Conservation (phyloP, 169 alveolate species). For the Plasmodium yoelii region DNA sequence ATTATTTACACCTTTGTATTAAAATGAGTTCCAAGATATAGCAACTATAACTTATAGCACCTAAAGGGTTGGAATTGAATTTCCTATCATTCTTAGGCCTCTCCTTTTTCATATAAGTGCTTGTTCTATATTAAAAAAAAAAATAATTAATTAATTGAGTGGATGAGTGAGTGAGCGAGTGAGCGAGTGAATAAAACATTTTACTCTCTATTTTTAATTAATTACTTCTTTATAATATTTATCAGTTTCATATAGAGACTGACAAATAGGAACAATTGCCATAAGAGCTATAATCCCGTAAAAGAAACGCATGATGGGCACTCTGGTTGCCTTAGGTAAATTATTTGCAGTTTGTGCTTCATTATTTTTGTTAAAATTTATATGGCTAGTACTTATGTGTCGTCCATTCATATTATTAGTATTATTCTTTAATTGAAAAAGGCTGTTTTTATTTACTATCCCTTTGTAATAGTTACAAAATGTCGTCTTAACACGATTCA, state of each 20-base stretch:
- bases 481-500: background rate
- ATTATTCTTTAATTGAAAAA: constrained; percentile 3
- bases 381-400: constrained; percentile 4
- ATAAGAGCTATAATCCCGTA: constrained; percentile 49
- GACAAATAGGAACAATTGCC: constrained; percentile 73
- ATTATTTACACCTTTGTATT: too few species aligned
- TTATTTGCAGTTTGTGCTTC: background rate
- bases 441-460: background rate
- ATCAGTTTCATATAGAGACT: constrained; percentile 73
- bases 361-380: background rate
- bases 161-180: background rate
- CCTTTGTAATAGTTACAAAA: background rate
- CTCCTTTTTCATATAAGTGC: constrained; percentile 45
- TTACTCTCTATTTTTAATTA: background rate
- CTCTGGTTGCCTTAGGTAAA: constrained; percentile 50
- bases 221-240: constrained; percentile 69
- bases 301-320: constrained; percentile 62
- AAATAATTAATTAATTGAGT: background rate
- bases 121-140: constrained; percentile 43
- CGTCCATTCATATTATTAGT: constrained; percentile 7
- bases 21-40: too few species aligned
- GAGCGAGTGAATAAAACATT: background rate
- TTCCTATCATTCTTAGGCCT: background rate
- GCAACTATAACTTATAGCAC: too few species aligned
- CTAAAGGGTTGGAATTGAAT: too few species aligned